Evolutionary conservation across 2,329 filamentous ascomycete genomes (phyloP).

Genomic region (Aspergillus costaricaensis): DNA sequence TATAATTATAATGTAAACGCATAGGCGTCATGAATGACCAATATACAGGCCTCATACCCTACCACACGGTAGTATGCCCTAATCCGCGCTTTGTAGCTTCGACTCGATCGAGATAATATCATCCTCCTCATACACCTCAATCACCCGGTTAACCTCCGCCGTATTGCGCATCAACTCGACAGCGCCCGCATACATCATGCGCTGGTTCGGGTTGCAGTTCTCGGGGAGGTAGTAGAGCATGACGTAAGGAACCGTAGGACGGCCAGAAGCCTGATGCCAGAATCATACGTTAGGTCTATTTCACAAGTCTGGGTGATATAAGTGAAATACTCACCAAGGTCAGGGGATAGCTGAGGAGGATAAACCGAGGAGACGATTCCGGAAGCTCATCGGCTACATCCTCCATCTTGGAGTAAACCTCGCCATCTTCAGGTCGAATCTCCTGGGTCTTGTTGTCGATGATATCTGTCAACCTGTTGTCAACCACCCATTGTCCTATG

Average conservation of each 20-base stretch:
- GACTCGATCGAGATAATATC: constrained; percentile 80
- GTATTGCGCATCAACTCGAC: constrained; percentile 95
- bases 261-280: constrained; percentile 68
- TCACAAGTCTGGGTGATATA: not conserved
- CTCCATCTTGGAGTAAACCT: constrained; percentile 78
- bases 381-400: constrained; percentile 86
- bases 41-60: not conserved
- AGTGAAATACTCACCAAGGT: constrained; percentile 65
- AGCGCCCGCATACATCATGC: constrained; percentile 94
- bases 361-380: constrained; percentile 85
- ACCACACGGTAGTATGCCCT: too few species aligned
- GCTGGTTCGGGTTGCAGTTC: constrained; percentile 81
- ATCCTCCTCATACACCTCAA: constrained; percentile 79
- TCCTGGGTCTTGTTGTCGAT: constrained; percentile 91
- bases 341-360: constrained; percentile 87
- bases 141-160: constrained; percentile 81
- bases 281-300: not conserved
- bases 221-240: constrained; percentile 92
- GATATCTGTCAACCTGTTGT: constrained; percentile 61
- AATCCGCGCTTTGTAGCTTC: constrained; percentile 51
- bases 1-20: not conserved
- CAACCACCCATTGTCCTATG: constrained; percentile 13
- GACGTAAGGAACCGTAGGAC: constrained; percentile 87
- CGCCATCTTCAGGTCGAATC: constrained; percentile 78
- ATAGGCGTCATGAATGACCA: not conserved